A percentile compares a stretch with the other conserved stretches of the same genome.
Evolutionary conservation across 805 yeast genomes (phyloP).

Genomic region (Candida qinlingensis): DNA sequence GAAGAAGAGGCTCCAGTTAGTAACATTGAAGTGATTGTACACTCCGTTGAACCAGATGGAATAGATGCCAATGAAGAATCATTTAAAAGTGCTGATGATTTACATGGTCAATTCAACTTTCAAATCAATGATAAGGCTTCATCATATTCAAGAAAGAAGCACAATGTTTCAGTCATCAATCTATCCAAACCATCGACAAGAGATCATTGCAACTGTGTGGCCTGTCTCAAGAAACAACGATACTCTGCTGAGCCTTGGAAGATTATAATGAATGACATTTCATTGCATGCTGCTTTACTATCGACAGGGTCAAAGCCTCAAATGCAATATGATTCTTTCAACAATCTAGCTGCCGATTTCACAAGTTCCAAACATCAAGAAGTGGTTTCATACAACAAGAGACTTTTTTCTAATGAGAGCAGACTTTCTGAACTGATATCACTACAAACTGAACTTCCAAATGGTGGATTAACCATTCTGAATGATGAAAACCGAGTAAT

Average conservation of each 20-base stretch:
- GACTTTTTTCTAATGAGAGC: background rate
- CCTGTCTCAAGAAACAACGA: conserved; percentile 3
- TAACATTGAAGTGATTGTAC: conserved; percentile 13
- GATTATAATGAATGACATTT: conserved; percentile 31
- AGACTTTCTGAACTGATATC: conserved; percentile 4
- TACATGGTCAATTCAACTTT: conserved; percentile 1
- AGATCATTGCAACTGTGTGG: conserved; percentile 3
- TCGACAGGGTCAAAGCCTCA: conserved; percentile 28
- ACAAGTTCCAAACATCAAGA: conserved; percentile 19
- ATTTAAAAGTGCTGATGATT: background rate
- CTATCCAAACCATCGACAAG: conserved; percentile 2
- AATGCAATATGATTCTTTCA: conserved; percentile 9
- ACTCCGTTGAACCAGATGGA: conserved; percentile 4
- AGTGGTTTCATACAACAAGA: background rate
- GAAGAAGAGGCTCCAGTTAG: background rate
- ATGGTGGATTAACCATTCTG: conserved; percentile 1
- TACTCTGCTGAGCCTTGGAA: conserved; percentile 23
- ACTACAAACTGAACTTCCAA: background rate
- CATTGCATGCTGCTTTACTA: conserved; percentile 34
- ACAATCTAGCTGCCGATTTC: conserved; percentile 21
- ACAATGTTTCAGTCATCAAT: conserved; percentile 3
- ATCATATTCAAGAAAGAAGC: conserved; percentile 12
- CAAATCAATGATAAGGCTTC: conserved; percentile 3
- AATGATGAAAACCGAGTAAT: conserved; percentile 16
- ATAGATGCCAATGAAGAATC: background rate